Conservation (phyloP, 202 grass and related monocot genomes). For the Bolboschoenoplectus hybrid region DNA sequence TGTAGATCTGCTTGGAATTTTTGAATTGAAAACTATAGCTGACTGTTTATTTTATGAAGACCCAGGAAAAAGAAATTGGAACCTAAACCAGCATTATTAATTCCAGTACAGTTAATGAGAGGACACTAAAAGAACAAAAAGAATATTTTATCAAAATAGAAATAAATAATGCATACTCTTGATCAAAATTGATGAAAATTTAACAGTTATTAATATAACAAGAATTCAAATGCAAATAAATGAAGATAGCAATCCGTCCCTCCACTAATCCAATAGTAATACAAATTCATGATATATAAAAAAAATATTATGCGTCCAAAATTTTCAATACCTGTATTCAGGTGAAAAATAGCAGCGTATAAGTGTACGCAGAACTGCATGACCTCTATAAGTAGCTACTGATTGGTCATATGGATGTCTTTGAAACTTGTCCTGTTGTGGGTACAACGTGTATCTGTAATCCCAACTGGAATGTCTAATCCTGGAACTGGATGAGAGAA, state of each 20-base stretch:
- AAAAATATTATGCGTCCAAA: not conserved
- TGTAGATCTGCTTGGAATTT: not conserved
- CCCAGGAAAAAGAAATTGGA: not conserved
- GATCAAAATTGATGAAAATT: not conserved
- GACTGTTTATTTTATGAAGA: constrained; percentile 13
- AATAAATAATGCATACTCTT: not conserved
- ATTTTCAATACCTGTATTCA: constrained; percentile 50
- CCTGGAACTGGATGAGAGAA: constrained; percentile 43
- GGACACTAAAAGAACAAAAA: not conserved
- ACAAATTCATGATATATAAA: not conserved
- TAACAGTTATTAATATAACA: not conserved
- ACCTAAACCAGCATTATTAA: not conserved
- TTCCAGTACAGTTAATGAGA: not conserved
- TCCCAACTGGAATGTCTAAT: constrained; percentile 54
- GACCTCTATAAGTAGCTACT: constrained; percentile 76
- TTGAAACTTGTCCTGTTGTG: constrained; percentile 50
- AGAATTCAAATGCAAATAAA: not conserved
- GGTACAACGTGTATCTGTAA: constrained; percentile 70
- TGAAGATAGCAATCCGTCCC: not conserved
- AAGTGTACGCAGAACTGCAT: constrained; percentile 81
- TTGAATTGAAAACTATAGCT: constrained; percentile 13
- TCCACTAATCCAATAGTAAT: not conserved
- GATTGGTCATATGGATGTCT: constrained; percentile 84
- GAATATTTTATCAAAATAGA: not conserved
- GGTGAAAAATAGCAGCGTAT: constrained; percentile 94